Evolutionary conservation across 371 early-diverging fungal genomes (phyloP), one percentile per base, ranked within the genome.

Genomic region (Syncephalis plumigaleata): DNA sequence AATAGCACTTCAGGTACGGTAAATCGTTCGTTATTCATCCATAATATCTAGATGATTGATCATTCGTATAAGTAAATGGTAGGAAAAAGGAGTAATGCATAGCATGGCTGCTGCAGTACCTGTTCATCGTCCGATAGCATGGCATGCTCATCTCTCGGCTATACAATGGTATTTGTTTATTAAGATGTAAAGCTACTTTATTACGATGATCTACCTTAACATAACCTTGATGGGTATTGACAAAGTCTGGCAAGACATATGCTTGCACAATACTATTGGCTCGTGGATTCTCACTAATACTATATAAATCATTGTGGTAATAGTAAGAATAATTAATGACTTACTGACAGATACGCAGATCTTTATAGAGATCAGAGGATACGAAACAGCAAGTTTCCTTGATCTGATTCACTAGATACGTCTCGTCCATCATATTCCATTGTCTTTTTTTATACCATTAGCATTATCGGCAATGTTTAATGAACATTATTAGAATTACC

Each of bases 391-490:
- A 83, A 2, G 70, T 64, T 57, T 87, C 87, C 60, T 90, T 90
- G 47, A 83, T 75, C 18, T 81, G 70, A 47, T 82, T 84, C 42
- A 89, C 77, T 24, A 87, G 67, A 52, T 70, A 74, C 0, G 86
- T 81, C 54, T 89, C 88, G 52, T 89, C 87, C 87, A 87, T 87
- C 90, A 89, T 89, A 54, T 89, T 81, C 72, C 81, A 89, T 44
- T 80, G 68, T 42, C 79, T 67, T 40, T 16, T 44, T 20, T 44
- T 22, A 42, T 36, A 18, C 18, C 44, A 46, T 7, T 24, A 57
- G 9, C 38, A 36, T 25, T 13, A 43, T 17, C 36, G 2, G 18
- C 50, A 42, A 47, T 15, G n/a, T 21, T 26, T n/a, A 9, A 16
- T 5, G 27, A 9, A 44, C 15, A 36, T 22, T 13, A 11, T 53